Base-by-base conservation (phyloP, 495 filamentous ascomycete species). In the Neurospora terricola region DNA sequence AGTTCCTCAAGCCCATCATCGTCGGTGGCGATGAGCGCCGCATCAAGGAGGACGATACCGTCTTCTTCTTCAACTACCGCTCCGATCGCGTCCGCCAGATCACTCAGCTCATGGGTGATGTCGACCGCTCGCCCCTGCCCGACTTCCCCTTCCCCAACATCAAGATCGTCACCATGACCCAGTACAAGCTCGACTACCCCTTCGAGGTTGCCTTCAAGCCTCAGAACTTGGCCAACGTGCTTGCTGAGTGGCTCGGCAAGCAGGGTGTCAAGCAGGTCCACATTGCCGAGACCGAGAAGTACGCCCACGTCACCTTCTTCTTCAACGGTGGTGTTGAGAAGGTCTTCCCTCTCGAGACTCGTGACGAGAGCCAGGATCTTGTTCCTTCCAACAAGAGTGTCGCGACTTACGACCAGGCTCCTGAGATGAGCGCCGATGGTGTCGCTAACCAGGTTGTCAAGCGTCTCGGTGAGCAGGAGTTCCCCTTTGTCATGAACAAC, bases 21-120 rank as follows among this genome's bases (percentile, higher is more conserved):
- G 88, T 97, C 74, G 91, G 92, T 72, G 96, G 96, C 78, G 87
- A 92, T 78, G 91, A 94, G 74, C 87, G 86, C 37, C 90, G 96
- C 73, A 88, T 99, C 69, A 89, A 97, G 85, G 93, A 98, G 80
- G 88, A 90, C 74, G 96, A 99, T 79, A 95, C 93, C 69, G 89
- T 97, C 78, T 98, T 99, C 88, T 98, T 98, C 90, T 99, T 99
- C 92, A 99, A 99, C 89, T 99, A 99, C 88, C 95, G 96, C 77
- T 98, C 96, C 43, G 96, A 99, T 80, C 94, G 96, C 81, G 94
- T 97, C 70, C 93, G 96, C 76, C 95, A 99, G 81, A 91, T 98
- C 80, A 97, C 95, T 71, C 96, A 98, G 84, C 86, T 98, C 62
- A 85, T 99, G 37, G 96, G 96, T 78, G 92, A 90, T 80, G 89